These are phyloP conservation scores for Phaffia australis DNA, from an alignment of 768 basidiomycete species.

Conservation along the genomic window DNA sequence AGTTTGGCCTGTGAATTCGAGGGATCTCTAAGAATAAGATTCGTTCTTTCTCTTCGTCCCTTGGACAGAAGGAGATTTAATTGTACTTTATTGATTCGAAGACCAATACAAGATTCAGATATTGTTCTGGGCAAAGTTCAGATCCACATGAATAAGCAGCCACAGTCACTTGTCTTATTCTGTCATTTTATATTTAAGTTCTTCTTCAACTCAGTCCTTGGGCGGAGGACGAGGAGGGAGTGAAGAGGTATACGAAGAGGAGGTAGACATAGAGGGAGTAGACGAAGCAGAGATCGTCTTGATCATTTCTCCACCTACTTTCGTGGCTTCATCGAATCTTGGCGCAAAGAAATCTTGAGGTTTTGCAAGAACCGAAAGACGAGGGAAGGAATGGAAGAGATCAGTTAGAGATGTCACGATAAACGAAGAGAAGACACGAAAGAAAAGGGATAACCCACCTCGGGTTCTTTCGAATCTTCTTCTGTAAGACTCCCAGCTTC, in stretches of 20 bases:
- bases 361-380: not conserved
- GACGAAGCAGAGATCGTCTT: slow-evolving; percentile 49
- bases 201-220: too few species aligned
- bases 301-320: slow-evolving; percentile 78
- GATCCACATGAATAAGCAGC: too few species aligned
- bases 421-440: not conserved
- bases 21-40: slow-evolving; percentile 4
- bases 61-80: too few species aligned
- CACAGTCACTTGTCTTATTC: too few species aligned
- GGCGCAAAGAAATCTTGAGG: slow-evolving; percentile 64
- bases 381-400: not conserved
- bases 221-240: too few species aligned
- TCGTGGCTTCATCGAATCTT: slow-evolving; percentile 74
- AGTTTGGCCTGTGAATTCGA: slow-evolving; percentile 14
- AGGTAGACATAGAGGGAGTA: not conserved
- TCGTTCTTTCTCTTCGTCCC: not conserved
- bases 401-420: not conserved
- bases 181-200: too few species aligned
- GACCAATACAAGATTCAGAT: too few species aligned
- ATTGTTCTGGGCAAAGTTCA: too few species aligned
- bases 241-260: too few species aligned
- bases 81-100: too few species aligned
- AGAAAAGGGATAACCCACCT: slow-evolving; percentile 28
- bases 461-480: slow-evolving; percentile 65
- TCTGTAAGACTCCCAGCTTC: slow-evolving; percentile 78